A percentile compares a stretch with the other conserved stretches of the same genome.
phyloP scores from a whole-genome alignment of 2,329 filamentous ascomycete genomes.

The Pseudogymnoascus sp. region DNA sequence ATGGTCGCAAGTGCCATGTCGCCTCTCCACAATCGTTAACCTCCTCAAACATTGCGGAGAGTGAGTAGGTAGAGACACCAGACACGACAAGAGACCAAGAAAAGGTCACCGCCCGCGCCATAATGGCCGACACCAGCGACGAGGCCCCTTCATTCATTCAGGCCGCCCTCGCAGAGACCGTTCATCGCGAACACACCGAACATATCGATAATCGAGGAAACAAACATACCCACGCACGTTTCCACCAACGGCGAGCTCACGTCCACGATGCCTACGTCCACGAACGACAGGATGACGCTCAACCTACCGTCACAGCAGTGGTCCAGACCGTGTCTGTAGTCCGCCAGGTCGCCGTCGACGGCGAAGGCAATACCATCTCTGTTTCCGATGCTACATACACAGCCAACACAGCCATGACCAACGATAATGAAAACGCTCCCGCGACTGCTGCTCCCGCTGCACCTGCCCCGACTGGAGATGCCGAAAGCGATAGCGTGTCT shows the following conservation, averaged over 20 bases:
- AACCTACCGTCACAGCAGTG: neutral
- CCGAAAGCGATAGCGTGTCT: neutral
- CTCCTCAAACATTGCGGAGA: neutral
- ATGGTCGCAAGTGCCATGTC: neutral
- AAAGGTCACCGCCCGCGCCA: neutral
- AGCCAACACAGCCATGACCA: neutral
- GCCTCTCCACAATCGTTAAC: neutral
- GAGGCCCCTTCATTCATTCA: constrained; percentile 27
- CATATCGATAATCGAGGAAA: constrained; percentile 9
- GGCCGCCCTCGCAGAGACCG: constrained; percentile 22
- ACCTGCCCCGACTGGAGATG: constrained; percentile 3
- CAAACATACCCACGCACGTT: constrained; percentile 15
- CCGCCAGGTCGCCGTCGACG: constrained; percentile 25
- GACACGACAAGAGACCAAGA: neutral
- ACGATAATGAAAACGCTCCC: constrained; percentile 10
- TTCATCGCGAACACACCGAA: constrained; percentile 26
- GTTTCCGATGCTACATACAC: neutral
- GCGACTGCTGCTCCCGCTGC: constrained; percentile 14
- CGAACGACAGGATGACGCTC: neutral
- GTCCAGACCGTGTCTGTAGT: constrained; percentile 23
- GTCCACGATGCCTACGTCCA: constrained; percentile 11
- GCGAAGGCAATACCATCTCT: constrained; percentile 21
- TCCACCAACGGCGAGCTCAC: constrained; percentile 20
- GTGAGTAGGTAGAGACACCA: neutral
- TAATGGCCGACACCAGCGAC: neutral